Evolutionary conservation across 2,329 filamentous ascomycete species (phyloP).

Genomic region (Pseudogymnoascus sp.): DNA sequence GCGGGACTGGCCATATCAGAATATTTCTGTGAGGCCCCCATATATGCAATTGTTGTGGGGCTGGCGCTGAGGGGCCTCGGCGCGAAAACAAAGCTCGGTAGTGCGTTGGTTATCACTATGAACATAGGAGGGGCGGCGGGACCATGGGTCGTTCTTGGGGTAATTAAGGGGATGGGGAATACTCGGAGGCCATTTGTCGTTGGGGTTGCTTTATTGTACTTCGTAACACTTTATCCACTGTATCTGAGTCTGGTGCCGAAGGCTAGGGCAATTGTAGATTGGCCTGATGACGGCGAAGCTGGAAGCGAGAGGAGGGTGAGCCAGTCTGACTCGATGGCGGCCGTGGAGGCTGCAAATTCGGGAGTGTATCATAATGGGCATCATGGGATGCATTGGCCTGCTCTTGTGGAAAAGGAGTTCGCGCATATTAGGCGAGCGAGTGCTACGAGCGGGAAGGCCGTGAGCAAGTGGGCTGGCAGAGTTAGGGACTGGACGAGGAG

Average conservation of each 20-base stretch:
- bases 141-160: conserved; percentile 25
- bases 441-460: background rate
- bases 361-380: background rate
- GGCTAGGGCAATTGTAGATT: conserved; percentile 23
- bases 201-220: conserved; percentile 24
- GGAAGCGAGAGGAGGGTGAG: background rate
- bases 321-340: background rate
- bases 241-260: conserved; percentile 22
- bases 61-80: conserved; percentile 73
- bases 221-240: conserved; percentile 22
- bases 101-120: conserved; percentile 36
- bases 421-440: background rate
- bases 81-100: conserved; percentile 68
- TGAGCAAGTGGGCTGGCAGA: background rate
- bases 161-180: background rate
- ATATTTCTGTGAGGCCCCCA: conserved; percentile 71
- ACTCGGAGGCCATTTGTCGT: background rate
- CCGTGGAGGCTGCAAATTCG: background rate
- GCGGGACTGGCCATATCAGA: conserved; percentile 59
- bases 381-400: background rate
- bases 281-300: background rate
- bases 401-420: background rate
- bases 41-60: conserved; percentile 74
- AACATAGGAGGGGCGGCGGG: conserved; percentile 24
- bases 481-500: background rate